Evolutionary conservation across 208 protist species (phyloP).

Genomic region (Porcisia deanei): DNA sequence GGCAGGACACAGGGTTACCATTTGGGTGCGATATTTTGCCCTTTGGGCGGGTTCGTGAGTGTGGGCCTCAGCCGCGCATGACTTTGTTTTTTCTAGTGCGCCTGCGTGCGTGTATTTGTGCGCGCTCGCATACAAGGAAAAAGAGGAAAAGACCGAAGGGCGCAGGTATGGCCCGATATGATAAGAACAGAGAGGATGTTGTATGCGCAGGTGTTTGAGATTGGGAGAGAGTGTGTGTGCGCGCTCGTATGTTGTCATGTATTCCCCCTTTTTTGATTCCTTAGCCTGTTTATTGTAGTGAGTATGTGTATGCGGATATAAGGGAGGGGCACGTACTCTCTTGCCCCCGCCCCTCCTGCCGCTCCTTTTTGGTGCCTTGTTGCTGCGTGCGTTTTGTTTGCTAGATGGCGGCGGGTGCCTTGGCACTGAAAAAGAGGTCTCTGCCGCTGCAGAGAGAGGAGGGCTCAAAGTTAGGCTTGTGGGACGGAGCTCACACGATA

Average conservation of each 20-base stretch:
- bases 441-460: not conserved
- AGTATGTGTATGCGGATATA: not conserved
- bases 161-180: not conserved
- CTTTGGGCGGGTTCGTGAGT: not conserved
- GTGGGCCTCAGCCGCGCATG: not conserved
- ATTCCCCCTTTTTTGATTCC: not conserved
- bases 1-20: not conserved
- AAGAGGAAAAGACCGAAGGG: not conserved
- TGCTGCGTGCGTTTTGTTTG: not conserved
- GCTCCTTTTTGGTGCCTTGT: not conserved
- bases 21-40: not conserved
- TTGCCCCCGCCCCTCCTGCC: not conserved
- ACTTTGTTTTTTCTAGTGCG: not conserved
- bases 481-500: not conserved
- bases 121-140: not conserved
- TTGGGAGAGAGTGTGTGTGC: not conserved
- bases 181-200: not conserved
- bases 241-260: not conserved
- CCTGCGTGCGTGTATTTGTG: not conserved
- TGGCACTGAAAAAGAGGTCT: not conserved
- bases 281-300: not conserved
- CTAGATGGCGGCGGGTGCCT: not conserved
- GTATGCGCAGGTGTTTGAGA: not conserved
- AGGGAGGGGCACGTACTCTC: not conserved
- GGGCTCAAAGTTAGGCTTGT: not conserved